Percentiles rank a stretch among this genome's conserved stretches.
These are phyloP conservation scores for Inga leiocalycina DNA, from an alignment of 306 rosid species.

Conservation along the genomic window DNA sequence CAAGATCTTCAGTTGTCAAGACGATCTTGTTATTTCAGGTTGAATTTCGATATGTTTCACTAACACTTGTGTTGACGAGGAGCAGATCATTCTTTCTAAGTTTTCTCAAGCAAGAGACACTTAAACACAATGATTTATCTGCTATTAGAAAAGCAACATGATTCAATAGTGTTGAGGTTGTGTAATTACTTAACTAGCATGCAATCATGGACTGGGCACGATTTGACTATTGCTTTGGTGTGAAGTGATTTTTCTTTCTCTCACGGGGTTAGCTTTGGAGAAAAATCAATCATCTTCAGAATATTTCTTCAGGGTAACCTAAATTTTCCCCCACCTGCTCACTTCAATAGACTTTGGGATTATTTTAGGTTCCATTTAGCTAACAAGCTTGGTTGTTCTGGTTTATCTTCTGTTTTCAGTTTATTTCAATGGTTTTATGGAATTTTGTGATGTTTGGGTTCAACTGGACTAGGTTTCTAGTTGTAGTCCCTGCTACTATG, in stretches of 20 bases:
- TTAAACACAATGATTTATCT: neutral
- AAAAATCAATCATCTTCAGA: neutral
- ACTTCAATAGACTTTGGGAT: neutral
- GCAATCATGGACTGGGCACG: slow-evolving; percentile 1
- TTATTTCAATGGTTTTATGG: neutral
- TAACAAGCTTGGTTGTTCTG: neutral
- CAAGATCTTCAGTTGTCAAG: no score
- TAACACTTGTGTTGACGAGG: neutral
- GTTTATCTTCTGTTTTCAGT: neutral
- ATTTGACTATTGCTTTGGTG: slow-evolving; percentile 1
- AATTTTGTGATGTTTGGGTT: no score
- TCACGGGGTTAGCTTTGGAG: neutral
- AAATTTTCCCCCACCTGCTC: neutral
- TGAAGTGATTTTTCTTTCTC: neutral
- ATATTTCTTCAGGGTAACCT: neutral
- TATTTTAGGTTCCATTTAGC: neutral
- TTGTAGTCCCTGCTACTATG: neutral
- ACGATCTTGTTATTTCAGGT: no score
- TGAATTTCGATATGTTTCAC: no score
- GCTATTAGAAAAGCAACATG: neutral
- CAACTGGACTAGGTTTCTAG: neutral
- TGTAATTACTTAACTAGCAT: neutral
- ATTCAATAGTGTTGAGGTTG: neutral
- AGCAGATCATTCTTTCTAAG: neutral
- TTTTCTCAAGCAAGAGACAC: neutral